Evolutionary conservation across 352 stramenopile genomes (phyloP).

Genomic region (Pythium utonaiense): DNA sequence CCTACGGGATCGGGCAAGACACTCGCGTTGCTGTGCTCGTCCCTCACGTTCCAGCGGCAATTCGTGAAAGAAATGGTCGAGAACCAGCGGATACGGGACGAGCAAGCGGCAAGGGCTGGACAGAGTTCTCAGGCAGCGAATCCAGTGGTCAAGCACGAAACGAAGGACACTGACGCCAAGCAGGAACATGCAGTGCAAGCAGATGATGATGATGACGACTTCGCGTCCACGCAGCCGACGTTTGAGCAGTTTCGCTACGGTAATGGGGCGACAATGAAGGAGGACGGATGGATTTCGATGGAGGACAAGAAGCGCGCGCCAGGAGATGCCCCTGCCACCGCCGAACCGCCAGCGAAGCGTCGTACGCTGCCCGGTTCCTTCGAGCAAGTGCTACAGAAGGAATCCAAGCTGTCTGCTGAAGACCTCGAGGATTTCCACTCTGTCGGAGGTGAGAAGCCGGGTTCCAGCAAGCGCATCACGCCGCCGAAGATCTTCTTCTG

Average conservation of each 20-base stretch:
- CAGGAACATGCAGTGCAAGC: background rate
- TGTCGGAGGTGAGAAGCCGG: background rate
- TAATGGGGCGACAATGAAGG: slow-evolving; percentile 9
- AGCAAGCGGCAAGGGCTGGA: slow-evolving; percentile 6
- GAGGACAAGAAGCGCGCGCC: slow-evolving; percentile 32
- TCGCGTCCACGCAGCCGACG: slow-evolving; percentile 34
- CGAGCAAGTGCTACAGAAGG: background rate
- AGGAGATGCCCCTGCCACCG: background rate
- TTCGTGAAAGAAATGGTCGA: slow-evolving; percentile 38
- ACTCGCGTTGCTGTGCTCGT: slow-evolving; percentile 77
- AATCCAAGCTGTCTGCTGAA: background rate
- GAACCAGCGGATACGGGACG: slow-evolving; percentile 22
- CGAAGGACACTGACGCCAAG: background rate
- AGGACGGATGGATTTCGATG: slow-evolving; percentile 45
- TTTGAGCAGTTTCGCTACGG: slow-evolving; percentile 41
- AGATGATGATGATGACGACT: slow-evolving; percentile 36
- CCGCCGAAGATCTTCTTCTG: slow-evolving; percentile 83
- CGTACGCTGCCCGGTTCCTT: slow-evolving; percentile 31
- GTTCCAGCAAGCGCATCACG: slow-evolving; percentile 23
- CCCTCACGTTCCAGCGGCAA: slow-evolving; percentile 75
- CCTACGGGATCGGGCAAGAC: slow-evolving; percentile 85
- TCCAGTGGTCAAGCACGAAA: background rate
- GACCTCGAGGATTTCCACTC: slow-evolving; percentile 30
- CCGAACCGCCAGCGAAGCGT: slow-evolving; percentile 17
- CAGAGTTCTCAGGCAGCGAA: slow-evolving; percentile 2